phyloP scores from a whole-genome alignment of 2,329 filamentous ascomycete species.

The Ascocoryne sarcoides region DNA sequence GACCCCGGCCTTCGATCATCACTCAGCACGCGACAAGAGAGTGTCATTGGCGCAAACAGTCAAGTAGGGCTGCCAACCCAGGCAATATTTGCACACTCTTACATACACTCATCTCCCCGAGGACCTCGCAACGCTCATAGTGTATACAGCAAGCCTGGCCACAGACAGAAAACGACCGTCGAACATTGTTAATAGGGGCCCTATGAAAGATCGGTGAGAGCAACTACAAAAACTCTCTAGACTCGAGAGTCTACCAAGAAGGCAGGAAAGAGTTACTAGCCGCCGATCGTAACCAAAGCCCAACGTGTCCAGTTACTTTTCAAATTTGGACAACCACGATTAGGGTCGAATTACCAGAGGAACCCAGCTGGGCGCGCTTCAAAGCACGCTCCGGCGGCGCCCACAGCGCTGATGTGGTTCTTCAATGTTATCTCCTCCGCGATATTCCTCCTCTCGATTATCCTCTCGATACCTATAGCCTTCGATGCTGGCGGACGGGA shows the following conservation, averaged over 20 bases:
- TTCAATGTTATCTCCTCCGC: slow-evolving; percentile 71
- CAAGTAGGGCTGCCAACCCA: slow-evolving; percentile 7
- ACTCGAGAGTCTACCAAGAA: too few relatives aligned
- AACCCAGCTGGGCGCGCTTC: slow-evolving; percentile 31
- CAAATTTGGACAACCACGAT: too few relatives aligned
- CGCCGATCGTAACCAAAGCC: too few relatives aligned
- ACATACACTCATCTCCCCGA: slow-evolving; percentile 1
- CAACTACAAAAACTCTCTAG: too few relatives aligned
- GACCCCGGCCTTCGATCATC: slow-evolving; percentile 10
- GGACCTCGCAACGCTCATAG: not conserved
- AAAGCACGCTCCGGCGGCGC: slow-evolving; percentile 39
- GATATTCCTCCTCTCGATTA: slow-evolving; percentile 81
- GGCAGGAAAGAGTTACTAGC: too few relatives aligned
- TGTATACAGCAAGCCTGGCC: too few relatives aligned
- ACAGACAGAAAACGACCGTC: too few relatives aligned
- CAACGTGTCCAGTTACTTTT: too few relatives aligned
- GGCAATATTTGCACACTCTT: slow-evolving; percentile 8
- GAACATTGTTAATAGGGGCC: too few relatives aligned
- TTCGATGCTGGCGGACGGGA: slow-evolving; percentile 97
- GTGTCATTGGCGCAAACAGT: slow-evolving; percentile 16
- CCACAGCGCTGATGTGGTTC: slow-evolving; percentile 65
- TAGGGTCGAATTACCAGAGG: slow-evolving; percentile 7
- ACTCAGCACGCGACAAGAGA: slow-evolving; percentile 18
- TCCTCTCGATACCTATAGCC: slow-evolving; percentile 91
- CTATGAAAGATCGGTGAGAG: too few relatives aligned